These are phyloP conservation scores for Boehmeria nivea DNA, from an alignment of 306 rosid genomes.

Conservation along the genomic window DNA sequence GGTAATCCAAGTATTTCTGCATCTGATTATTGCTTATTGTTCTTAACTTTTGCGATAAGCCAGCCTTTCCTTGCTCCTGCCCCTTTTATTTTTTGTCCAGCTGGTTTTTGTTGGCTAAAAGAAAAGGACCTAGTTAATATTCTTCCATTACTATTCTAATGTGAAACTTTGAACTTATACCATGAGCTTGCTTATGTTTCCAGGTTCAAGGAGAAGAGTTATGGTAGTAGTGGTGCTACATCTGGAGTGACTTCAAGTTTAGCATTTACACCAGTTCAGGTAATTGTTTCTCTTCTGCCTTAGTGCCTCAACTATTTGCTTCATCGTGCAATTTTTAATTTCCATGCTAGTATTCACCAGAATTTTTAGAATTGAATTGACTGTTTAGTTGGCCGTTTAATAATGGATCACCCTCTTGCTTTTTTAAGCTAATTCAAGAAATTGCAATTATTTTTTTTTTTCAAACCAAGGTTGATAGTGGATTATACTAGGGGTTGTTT, in stretches of 20 bases:
- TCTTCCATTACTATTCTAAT: background rate
- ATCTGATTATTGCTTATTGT: background rate
- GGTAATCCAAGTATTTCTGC: slow-evolving; percentile 34
- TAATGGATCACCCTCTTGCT: no score
- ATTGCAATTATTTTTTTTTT: no score
- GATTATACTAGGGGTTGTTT: background rate
- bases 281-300: slow-evolving; percentile 21
- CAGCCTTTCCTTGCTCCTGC: background rate
- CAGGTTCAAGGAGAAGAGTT: slow-evolving; percentile 87
- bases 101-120: background rate
- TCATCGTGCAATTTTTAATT: no score
- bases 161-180: slow-evolving; percentile 5
- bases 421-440: no score
- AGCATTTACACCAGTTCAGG: slow-evolving; percentile 99
- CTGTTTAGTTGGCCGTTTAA: no score
- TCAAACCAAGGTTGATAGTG: background rate
- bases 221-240: slow-evolving; percentile 92
- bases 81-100: background rate
- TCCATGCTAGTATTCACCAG: no score
- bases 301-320: no score
- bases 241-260: slow-evolving; percentile 89
- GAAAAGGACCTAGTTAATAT: background rate
- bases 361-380: no score
- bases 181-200: slow-evolving; percentile 12
- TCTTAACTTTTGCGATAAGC: background rate